Evolutionary conservation across 2,329 filamentous ascomycete genomes (phyloP).

Genomic region (Epichloe coenophiala): DNA sequence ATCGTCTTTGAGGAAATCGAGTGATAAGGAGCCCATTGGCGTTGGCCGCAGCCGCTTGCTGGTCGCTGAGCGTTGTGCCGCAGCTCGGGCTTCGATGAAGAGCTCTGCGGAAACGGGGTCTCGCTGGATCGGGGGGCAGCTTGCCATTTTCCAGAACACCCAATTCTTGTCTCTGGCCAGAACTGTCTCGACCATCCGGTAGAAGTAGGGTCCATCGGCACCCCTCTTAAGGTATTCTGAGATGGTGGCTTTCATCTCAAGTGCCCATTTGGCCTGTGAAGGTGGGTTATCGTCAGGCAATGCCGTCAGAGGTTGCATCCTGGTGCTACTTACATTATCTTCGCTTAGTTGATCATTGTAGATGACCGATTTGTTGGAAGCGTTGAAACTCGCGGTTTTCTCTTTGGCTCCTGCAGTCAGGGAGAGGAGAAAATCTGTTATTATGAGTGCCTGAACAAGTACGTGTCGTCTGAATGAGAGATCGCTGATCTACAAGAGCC

Average conservation of each 20-base stretch:
- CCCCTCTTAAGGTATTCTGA: slow-evolving; percentile 72
- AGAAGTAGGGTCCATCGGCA: slow-evolving; percentile 79
- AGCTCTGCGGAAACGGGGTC: slow-evolving; percentile 55
- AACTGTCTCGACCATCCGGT: slow-evolving; percentile 93
- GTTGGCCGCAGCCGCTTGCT: slow-evolving; percentile 57
- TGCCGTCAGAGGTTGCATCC: neutral
- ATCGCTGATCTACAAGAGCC: slow-evolving; percentile 58
- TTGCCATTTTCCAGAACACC: slow-evolving; percentile 96
- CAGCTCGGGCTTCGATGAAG: slow-evolving; percentile 55
- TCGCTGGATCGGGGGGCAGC: slow-evolving; percentile 79
- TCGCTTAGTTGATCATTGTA: slow-evolving; percentile 68
- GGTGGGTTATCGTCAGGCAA: neutral
- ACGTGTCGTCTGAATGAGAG: slow-evolving; percentile 89
- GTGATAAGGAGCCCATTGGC: slow-evolving; percentile 59
- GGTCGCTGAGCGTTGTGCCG: slow-evolving; percentile 51
- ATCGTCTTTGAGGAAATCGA: slow-evolving; percentile 64
- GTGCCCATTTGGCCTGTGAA: slow-evolving; percentile 65
- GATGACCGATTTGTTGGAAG: slow-evolving; percentile 73
- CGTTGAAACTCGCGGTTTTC: slow-evolving; percentile 53
- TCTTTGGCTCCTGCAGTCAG: slow-evolving; percentile 71
- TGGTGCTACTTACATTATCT: slow-evolving; percentile 54
- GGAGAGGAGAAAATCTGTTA: slow-evolving; percentile 91
- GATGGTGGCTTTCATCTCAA: slow-evolving; percentile 63
- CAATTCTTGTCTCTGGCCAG: slow-evolving; percentile 95
- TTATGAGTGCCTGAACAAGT: slow-evolving; percentile 84